Percentiles rank a stretch among this genome's conserved stretches.
These are phyloP conservation scores for Powellomyces hirtus DNA, from an alignment of 192 early-diverging fungal species.

Conservation along the genomic window DNA sequence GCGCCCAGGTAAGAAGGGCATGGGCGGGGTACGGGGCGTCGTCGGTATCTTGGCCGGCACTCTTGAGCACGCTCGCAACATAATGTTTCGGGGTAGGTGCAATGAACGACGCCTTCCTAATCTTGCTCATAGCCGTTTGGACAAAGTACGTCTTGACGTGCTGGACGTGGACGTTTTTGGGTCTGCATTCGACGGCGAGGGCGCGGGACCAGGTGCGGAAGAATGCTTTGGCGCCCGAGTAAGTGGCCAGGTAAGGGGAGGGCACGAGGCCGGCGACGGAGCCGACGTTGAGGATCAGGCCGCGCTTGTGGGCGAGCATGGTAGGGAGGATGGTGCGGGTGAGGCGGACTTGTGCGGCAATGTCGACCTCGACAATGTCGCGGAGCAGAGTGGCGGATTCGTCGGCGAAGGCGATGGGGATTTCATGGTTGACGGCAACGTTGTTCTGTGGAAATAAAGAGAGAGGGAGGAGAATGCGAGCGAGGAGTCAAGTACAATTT, in stretches of 20 bases:
- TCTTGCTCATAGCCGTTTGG: slow-evolving; percentile 91
- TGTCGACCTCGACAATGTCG: slow-evolving; percentile 82
- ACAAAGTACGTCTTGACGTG: slow-evolving; percentile 97
- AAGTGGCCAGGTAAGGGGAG: slow-evolving; percentile 81
- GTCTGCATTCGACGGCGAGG: slow-evolving; percentile 73
- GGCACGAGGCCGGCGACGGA: slow-evolving; percentile 85
- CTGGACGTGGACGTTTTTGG: slow-evolving; percentile 77
- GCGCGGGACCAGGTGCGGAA: slow-evolving; percentile 87
- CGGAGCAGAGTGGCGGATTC: slow-evolving; percentile 63
- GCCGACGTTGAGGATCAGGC: slow-evolving; percentile 90
- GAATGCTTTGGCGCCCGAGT: slow-evolving; percentile 93
- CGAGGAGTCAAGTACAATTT: not conserved
- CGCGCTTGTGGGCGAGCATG: slow-evolving; percentile 70
- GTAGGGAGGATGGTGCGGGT: slow-evolving; percentile 76
- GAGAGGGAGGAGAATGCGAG: not conserved
- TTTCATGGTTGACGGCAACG: slow-evolving; percentile 88
- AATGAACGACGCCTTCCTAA: slow-evolving; percentile 71
- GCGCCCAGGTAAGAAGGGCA: slow-evolving; percentile 66
- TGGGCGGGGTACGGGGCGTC: slow-evolving; percentile 70
- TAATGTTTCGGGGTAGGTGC: slow-evolving; percentile 81
- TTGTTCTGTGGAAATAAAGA: slow-evolving; percentile 73
- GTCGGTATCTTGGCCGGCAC: slow-evolving; percentile 60
- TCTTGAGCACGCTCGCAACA: slow-evolving; percentile 71
- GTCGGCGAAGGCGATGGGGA: slow-evolving; percentile 84
- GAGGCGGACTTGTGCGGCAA: slow-evolving; percentile 77